Conservation (phyloP, 2,329 filamentous ascomycete genomes). For the Colletotrichum falcatum region DNA sequence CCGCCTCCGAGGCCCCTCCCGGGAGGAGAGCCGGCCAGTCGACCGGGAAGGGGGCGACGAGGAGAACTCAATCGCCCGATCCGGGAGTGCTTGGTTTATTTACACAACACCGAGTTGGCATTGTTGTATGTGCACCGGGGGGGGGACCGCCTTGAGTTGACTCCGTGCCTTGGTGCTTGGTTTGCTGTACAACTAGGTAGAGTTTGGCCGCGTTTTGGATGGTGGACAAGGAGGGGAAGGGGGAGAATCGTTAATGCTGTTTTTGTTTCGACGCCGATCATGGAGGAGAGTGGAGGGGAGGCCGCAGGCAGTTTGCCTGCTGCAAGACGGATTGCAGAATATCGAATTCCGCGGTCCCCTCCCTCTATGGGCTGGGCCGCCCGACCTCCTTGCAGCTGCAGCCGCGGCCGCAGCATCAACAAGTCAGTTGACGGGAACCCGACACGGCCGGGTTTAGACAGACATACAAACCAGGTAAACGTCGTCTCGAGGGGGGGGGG, state of each 20-base stretch:
- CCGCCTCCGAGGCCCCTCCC: not conserved
- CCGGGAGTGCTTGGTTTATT: no score
- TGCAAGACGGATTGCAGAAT: not conserved
- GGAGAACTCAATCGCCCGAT: constrained; percentile 1
- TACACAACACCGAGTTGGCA: no score
- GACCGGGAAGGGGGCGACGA: not conserved
- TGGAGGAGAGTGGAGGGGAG: constrained; percentile 3
- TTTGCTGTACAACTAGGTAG: not conserved
- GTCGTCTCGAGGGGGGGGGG: not conserved
- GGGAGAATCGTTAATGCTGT: not conserved
- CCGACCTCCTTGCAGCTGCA: not conserved
- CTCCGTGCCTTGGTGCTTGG: no score
- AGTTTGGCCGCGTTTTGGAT: constrained; percentile 25
- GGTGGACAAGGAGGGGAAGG: not conserved
- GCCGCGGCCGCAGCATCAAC: not conserved
- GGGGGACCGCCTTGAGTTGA: no score
- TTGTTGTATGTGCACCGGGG: no score
- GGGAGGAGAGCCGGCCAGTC: not conserved
- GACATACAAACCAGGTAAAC: not conserved
- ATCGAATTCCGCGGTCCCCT: not conserved
- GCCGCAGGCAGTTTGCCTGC: not conserved
- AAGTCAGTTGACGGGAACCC: constrained; percentile 8
- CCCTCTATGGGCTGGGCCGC: not conserved
- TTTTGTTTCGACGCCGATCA: constrained; percentile 8
- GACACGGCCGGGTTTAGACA: not conserved